phyloP scores from a whole-genome alignment of 805 yeast genomes.

The Clavispora asparagi region DNA sequence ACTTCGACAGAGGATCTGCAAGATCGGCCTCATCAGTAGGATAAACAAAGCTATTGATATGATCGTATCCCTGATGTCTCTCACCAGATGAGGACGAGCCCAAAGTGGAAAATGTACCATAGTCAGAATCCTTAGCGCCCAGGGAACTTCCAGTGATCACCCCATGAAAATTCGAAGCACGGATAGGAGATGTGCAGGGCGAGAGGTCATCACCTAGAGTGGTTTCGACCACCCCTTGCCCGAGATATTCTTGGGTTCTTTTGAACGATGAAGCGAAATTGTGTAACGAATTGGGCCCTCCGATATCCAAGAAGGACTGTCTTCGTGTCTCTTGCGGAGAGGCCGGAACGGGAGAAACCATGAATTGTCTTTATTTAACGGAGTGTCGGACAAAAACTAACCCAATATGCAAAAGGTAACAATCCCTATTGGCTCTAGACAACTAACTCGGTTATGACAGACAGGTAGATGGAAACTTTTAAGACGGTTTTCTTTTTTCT shows the following conservation, averaged over 20 bases:
- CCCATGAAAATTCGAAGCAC: not conserved
- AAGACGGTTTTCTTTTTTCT: not conserved
- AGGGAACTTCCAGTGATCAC: not conserved
- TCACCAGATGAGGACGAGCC: not conserved
- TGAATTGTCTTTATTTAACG: not conserved
- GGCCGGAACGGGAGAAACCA: not conserved
- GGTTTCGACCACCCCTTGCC: constrained; percentile 2
- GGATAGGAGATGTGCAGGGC: constrained; percentile 10
- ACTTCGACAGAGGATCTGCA: not conserved
- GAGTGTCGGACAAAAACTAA: no score
- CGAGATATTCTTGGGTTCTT: constrained; percentile 26
- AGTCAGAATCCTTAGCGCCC: not conserved
- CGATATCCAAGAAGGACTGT: constrained; percentile 26
- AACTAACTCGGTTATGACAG: not conserved
- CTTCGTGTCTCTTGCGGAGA: constrained; percentile 13
- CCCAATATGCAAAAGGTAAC: not conserved
- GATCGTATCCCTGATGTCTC: constrained; percentile 3
- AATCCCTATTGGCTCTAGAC: not conserved
- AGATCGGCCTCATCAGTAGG: constrained; percentile 9
- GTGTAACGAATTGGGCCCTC: constrained; percentile 32
- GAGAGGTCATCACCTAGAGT: constrained; percentile 5
- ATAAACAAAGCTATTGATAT: constrained; percentile 14
- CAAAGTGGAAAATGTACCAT: not conserved
- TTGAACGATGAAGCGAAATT: constrained; percentile 38
- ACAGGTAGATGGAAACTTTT: not conserved